Evolutionary conservation across 23 red algal species (phyloP), one percentile per base, ranked within the genome.

Genomic region (Gracilaria gracilis): DNA sequence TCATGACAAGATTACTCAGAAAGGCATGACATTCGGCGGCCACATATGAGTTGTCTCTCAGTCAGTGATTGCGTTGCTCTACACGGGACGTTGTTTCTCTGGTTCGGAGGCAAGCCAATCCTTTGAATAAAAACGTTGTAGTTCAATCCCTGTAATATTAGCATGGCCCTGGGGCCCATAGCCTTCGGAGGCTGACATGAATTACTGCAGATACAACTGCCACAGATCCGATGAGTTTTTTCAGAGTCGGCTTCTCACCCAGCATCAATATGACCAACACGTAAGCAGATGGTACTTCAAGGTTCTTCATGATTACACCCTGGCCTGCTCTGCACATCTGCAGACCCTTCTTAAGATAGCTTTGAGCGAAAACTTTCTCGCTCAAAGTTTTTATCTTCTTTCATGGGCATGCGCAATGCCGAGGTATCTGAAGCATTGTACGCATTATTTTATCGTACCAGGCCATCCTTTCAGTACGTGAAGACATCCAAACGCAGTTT

Each of bases 241-340:
- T 8, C 37, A 20, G 17, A n/a, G 11, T 75, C 36, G 69, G 40
- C 46, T 75, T 81, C 48, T 81, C 78, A 21, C 33, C 51, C 25
- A 81, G 49, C 27, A 81, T 5, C 46, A 12, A 57, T 20, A 81
- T 21, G 16, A 16, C 29, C 11, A 81, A 23, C 9, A 81, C 2
- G 49, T 81, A 81, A 12, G 11, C 32, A 57, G 59, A 59, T 4
- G 78, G 78, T 6, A 81, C 36, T 25, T 81, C 48, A 27, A 81
- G n/a, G 40, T 28, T 81, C 51, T 7, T 62, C 51, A 81, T 35
- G 46, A 81, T 57, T 17, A 81, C 25, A 5, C 29, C 78, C 78
- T 49, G 17, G 24, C 78, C 78, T 12, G 78, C 32, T 46, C 32
- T 57, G 33, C 49, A 48, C 23, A 39, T 1, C 49, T 81, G 78